Evolutionary conservation across 371 early-diverging fungal genomes (phyloP), one percentile per base, ranked within the genome.

Genomic region (Coemansia sp.): DNA sequence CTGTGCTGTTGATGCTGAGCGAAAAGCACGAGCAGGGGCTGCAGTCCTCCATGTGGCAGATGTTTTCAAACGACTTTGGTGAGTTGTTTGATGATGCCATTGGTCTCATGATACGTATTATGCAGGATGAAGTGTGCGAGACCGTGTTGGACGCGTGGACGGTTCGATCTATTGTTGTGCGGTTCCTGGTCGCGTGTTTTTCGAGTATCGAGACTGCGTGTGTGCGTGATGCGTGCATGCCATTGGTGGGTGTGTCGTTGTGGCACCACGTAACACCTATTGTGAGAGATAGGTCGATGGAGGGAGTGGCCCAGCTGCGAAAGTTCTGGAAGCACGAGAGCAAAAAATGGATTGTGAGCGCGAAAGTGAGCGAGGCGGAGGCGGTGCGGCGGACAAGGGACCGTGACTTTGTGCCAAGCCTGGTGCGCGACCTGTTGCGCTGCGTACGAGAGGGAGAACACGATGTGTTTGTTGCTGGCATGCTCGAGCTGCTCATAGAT

Each of bases 401-500:
- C 4, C 50, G 65, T 7, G 65, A 80, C 26, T 42, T 66, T n/a
- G 5, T 81, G 21, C 58, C 68, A 10, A 18, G 55, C 50, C 61
- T 61, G 11, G 5, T 66, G 14, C 34, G 58, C 18, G 68, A 65
- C 47, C 58, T 72, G 16, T 31, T 7, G 24, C 18, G 29, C 10
- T 14, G 29, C 10, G 27, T 16, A 6, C 39, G n/a, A 22, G 63
- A 16, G 4, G 34, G 34, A 34, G 34, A 8, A 2, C 8, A 40
- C 2, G 22, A 88, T 27, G 75, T 77, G 24, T 93, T 88, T 60
- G 83, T 85, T 64, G 90, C 89, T 57, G 85, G 92, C 14, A 86
- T 88, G 61, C 63, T 95, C 27, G 95, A 96, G 73, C 83, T 97
- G 34, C 67, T 97, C 54, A 88, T 92, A 21, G 93, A 91, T 67